phyloP scores from a whole-genome alignment of 306 rosid species.

The Malus sieversii region DNA sequence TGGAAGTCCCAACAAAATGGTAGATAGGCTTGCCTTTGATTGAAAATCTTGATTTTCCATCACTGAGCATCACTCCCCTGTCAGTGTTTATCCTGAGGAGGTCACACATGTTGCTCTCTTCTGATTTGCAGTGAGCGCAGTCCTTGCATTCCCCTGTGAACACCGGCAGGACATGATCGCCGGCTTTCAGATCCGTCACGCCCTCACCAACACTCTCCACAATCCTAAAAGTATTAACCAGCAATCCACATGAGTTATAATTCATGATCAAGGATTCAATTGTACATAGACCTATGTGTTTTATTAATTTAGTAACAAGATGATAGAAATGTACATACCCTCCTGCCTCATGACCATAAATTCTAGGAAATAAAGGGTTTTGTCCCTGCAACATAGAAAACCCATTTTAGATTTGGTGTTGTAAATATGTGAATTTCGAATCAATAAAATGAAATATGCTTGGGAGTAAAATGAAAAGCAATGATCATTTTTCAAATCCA shows the following conservation, averaged over 20 bases:
- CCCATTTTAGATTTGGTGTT: not conserved
- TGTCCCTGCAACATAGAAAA: conserved; percentile 49
- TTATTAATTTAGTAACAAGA: not conserved
- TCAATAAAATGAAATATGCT: not conserved
- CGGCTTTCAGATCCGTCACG: conserved; percentile 64
- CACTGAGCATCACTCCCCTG: conserved; percentile 63
- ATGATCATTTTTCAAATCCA: not conserved
- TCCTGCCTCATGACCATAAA: conserved; percentile 93
- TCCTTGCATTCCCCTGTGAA: conserved; percentile 93
- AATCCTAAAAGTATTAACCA: conserved; percentile 10
- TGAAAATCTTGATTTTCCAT: conserved; percentile 59
- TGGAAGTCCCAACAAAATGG: conserved; percentile 88
- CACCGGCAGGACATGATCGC: conserved; percentile 87
- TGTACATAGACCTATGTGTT: not conserved
- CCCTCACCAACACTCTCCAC: conserved; percentile 94
- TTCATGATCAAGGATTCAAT: too few species aligned
- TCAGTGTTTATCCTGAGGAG: conserved; percentile 85
- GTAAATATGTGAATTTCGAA: too few species aligned
- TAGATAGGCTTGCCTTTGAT: conserved; percentile 60
- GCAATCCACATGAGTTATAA: too few species aligned
- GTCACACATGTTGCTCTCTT: conserved; percentile 94
- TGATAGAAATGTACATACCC: conserved; percentile 36
- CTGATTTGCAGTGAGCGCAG: conserved; percentile 74
- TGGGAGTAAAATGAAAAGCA: too few species aligned
- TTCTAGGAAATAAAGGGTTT: conserved; percentile 80